Evolutionary conservation across 441 rosid genomes (phyloP), one percentile per base, ranked within the genome.

Genomic region (Jatropha multifida): DNA sequence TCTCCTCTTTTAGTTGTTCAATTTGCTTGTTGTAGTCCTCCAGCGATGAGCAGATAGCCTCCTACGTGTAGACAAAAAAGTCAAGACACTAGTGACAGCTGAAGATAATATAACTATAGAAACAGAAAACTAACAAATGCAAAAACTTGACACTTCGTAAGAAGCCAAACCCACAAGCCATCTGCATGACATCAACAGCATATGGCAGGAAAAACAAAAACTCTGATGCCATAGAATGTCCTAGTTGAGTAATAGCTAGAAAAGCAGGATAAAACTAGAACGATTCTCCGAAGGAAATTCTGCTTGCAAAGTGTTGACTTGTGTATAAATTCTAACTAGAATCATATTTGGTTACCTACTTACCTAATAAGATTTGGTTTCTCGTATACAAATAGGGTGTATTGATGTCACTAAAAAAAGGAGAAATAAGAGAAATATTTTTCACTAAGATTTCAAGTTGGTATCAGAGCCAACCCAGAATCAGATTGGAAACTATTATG

Each of bases 1-100:
- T 96, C 86, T 96, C 99, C 80, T 96, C 82, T 84, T 96, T 96
- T 80, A 96, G 78, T 74, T 83, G 82, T 84, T 94, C 97, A 61
- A 96, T 96, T 87, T 96, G 98, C 87, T 88, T 94, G 88, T 92
- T 96, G 87, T 96, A 96, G 79, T 96, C 99, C 80, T 96, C 98
- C 65, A 96, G 83, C 48, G 99, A 94, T 68, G 99, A 91, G 88
- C 98, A 96, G 73, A 96, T 96, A 65, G 98, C 96, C 81, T 96
- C 99, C 99, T 94, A 76, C 80, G 84, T 55, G 37, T n/a, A 70
- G 32, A 60, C 60, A 46, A 17, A 41, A 67, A 68, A 76, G 54
- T 77, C 69, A 71, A 76, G 32, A 69, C 17, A 52, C 10, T 51
- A 59, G 15, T 17, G 32, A 46, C 42, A 37, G 32, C 3, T 15